Conservation (phyloP, 2,329 filamentous ascomycete genomes). For the Sporothrix brunneoviolacea region DNA sequence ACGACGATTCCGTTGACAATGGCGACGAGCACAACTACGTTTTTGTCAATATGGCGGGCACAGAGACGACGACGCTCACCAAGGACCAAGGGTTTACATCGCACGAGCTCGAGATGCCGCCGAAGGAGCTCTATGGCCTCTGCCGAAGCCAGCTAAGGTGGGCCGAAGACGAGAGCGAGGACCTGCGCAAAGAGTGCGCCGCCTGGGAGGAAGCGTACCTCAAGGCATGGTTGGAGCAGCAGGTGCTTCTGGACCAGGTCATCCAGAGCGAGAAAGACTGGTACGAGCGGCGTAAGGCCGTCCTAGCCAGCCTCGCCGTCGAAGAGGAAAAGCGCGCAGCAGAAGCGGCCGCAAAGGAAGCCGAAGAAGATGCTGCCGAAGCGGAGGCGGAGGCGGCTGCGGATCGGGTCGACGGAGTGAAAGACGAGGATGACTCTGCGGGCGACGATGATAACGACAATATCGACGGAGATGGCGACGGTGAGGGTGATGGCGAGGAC, state of each 20-base stretch:
- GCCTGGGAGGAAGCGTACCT: conserved; percentile 59
- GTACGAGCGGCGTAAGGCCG: conserved; percentile 50
- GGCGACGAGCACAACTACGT: conserved; percentile 36
- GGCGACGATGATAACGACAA: conserved; percentile 1
- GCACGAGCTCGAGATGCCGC: conserved; percentile 56
- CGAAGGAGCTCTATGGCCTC: conserved; percentile 57
- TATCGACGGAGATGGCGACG: neutral
- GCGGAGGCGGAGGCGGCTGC: conserved; percentile 5
- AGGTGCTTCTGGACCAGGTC: conserved; percentile 68
- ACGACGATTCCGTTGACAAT: conserved; percentile 44
- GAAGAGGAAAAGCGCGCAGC: conserved; percentile 27
- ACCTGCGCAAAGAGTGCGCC: conserved; percentile 58
- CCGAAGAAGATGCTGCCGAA: neutral
- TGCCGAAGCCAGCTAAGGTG: conserved; percentile 66
- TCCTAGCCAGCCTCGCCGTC: conserved; percentile 44
- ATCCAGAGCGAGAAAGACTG: conserved; percentile 61
- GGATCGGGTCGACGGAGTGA: neutral
- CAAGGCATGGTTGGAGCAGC: conserved; percentile 73
- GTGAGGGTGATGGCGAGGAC: conserved; percentile 10
- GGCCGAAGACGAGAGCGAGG: conserved; percentile 61
- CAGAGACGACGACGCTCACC: conserved; percentile 51
- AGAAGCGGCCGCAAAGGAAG: neutral
- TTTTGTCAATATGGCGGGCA: conserved; percentile 38
- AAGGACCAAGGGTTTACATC: conserved; percentile 57
- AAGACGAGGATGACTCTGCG: conserved; percentile 20